Percentiles rank a stretch among this genome's conserved stretches.
These are phyloP conservation scores for Glycine tomentella DNA, from an alignment of 306 rosid species.

Conservation along the genomic window DNA sequence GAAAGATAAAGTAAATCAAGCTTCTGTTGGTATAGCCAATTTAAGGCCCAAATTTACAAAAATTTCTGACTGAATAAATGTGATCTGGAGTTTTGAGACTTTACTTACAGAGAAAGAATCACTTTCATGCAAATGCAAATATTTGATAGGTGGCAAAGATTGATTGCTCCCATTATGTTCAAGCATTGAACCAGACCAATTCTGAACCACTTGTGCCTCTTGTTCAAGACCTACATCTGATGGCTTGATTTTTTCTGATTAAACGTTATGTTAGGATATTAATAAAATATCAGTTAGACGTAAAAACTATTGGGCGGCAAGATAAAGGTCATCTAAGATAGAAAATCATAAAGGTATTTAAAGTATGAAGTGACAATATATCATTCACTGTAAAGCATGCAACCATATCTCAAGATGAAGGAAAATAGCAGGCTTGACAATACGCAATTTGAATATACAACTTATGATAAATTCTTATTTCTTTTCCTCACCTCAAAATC, in stretches of 20 bases:
- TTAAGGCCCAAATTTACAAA: slow-evolving; percentile 20
- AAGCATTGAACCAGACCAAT: slow-evolving; percentile 63
- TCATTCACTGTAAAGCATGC: slow-evolving; percentile 3
- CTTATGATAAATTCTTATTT: slow-evolving; percentile 4
- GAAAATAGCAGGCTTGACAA: not conserved
- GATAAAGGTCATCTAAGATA: slow-evolving; percentile 38
- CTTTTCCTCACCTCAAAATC: not conserved
- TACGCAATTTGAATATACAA: not conserved
- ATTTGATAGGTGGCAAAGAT: slow-evolving; percentile 82
- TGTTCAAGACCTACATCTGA: slow-evolving; percentile 60
- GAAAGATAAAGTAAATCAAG: slow-evolving; percentile 33
- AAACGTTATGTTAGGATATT: slow-evolving; percentile 5
- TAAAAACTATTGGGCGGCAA: not conserved
- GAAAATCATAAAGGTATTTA: slow-evolving; percentile 19
- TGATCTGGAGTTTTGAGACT: slow-evolving; percentile 36
- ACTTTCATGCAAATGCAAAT: slow-evolving; percentile 88
- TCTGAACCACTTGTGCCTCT: slow-evolving; percentile 83
- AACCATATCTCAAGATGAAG: not conserved
- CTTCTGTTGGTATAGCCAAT: slow-evolving; percentile 16
- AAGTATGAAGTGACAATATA: not conserved
- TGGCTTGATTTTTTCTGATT: slow-evolving; percentile 54
- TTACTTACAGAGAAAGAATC: slow-evolving; percentile 86
- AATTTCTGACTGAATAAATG: slow-evolving; percentile 13
- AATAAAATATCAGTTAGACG: slow-evolving; percentile 14
- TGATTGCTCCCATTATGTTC: slow-evolving; percentile 67